Evolutionary conservation across 2,329 filamentous ascomycete species (phyloP).

Genomic region (Macrophomina pseudophaseolina): DNA sequence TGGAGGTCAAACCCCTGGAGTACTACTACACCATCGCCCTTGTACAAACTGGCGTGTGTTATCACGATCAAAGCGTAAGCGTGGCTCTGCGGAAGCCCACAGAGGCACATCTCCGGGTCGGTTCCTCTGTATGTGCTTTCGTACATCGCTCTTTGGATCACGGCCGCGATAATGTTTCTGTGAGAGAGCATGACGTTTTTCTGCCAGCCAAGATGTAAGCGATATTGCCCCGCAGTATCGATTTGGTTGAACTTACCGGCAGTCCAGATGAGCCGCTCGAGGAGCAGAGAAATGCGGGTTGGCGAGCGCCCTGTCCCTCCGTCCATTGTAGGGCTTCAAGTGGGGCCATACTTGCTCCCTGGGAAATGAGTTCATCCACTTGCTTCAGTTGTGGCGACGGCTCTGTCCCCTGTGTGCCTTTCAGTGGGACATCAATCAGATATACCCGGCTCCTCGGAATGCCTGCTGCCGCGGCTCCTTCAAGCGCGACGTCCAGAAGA

Average conservation of each 20-base stretch:
- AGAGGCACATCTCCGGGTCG: background rate
- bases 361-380: background rate
- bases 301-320: background rate
- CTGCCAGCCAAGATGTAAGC: background rate
- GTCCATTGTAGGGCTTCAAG: background rate
- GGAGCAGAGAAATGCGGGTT: slow-evolving; percentile 6
- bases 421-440: background rate
- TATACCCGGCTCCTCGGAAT: background rate
- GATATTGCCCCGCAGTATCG: background rate
- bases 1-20: slow-evolving; percentile 5
- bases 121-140: slow-evolving; percentile 8
- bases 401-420: background rate
- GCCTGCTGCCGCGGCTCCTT: background rate
- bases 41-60: background rate
- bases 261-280: slow-evolving; percentile 12
- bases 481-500: slow-evolving; percentile 5
- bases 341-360: background rate
- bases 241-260: background rate
- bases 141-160: slow-evolving; percentile 4
- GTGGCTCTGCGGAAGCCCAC: slow-evolving; percentile 7
- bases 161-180: slow-evolving; percentile 17
- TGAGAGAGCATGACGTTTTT: slow-evolving; percentile 22
- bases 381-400: background rate
- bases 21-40: slow-evolving; percentile 10
- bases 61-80: slow-evolving; percentile 12